phyloP scores from a whole-genome alignment of 169 alveolate genomes.

The Plasmodium coatneyi region DNA sequence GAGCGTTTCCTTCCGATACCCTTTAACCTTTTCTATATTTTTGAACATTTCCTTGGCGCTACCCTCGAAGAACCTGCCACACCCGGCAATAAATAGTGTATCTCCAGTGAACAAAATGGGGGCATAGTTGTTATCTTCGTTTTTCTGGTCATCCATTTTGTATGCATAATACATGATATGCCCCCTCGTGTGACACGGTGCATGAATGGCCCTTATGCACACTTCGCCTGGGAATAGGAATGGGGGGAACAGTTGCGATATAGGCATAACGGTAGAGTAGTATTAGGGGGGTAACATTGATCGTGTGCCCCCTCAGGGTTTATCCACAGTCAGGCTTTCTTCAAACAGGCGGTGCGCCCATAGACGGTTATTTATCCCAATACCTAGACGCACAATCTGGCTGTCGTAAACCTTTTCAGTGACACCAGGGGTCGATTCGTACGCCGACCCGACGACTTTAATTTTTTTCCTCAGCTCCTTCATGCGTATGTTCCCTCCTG shows the following conservation, averaged over 20 bases:
- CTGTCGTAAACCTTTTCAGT: slow-evolving; percentile 85
- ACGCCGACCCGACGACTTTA: slow-evolving; percentile 89
- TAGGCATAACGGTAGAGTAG: not conserved
- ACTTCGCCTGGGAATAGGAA: slow-evolving; percentile 76
- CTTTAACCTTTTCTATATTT: slow-evolving; percentile 74
- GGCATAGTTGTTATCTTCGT: slow-evolving; percentile 46
- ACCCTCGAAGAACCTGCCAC: slow-evolving; percentile 97
- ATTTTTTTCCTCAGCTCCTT: slow-evolving; percentile 81
- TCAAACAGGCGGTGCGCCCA: not conserved
- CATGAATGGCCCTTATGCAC: slow-evolving; percentile 86
- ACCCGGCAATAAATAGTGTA: slow-evolving; percentile 95
- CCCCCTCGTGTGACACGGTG: slow-evolving; percentile 97
- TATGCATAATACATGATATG: slow-evolving; percentile 92
- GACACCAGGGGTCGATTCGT: slow-evolving; percentile 91
- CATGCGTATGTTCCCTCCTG: slow-evolving; percentile 89
- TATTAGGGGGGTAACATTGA: not conserved
- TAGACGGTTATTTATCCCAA: not conserved
- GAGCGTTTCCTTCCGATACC: slow-evolving; percentile 89
- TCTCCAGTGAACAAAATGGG: slow-evolving; percentile 90
- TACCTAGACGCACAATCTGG: slow-evolving; percentile 78
- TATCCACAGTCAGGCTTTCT: not conserved
- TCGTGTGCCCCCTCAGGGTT: not conserved
- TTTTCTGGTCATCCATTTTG: slow-evolving; percentile 44
- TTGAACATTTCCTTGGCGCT: slow-evolving; percentile 88
- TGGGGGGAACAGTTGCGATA: not conserved